Conservation (phyloP, 2,329 filamentous ascomycete genomes). For the Monosporascus sp. region DNA sequence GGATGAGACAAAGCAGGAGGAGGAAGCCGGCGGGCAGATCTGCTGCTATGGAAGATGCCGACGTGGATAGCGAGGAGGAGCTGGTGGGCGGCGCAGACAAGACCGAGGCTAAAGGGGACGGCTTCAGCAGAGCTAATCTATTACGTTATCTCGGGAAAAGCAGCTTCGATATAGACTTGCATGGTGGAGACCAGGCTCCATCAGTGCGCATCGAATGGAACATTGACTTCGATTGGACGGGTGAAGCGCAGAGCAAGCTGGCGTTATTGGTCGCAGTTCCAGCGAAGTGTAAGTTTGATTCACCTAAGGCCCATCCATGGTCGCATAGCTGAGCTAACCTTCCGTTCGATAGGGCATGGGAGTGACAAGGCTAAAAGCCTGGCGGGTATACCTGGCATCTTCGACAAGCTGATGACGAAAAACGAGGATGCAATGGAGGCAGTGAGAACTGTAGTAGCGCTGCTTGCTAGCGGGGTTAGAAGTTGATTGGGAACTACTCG, state of each 20-base stretch:
- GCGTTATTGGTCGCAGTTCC: conserved; percentile 52
- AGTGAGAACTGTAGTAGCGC: conserved; percentile 54
- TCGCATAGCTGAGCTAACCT: not conserved
- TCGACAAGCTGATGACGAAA: conserved; percentile 52
- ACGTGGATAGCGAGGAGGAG: conserved; percentile 10
- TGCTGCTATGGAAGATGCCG: not conserved
- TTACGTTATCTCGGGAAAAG: conserved; percentile 49
- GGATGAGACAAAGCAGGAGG: conserved; percentile 22
- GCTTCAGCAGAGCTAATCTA: conserved; percentile 38
- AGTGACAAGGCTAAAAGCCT: conserved; percentile 52
- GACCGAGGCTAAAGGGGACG: conserved; percentile 11
- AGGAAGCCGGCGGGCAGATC: conserved; percentile 15
- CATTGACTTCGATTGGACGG: conserved; percentile 67
- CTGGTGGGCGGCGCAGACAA: conserved; percentile 18
- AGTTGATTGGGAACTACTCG: not conserved
- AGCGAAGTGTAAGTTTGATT: conserved; percentile 52
- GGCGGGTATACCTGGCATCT: conserved; percentile 53
- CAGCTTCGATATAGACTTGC: conserved; percentile 37
- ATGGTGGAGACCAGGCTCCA: conserved; percentile 30
- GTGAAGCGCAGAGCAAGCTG: conserved; percentile 59
- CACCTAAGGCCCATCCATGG: not conserved
- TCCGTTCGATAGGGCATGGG: conserved; percentile 48
- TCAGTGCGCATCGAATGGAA: conserved; percentile 55
- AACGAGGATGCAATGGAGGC: conserved; percentile 51
- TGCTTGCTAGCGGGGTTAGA: conserved; percentile 44